A percentile compares a stretch with the other conserved stretches of the same genome.
These are phyloP conservation scores for Lactifluus subvellereus DNA, from an alignment of 768 basidiomycete genomes.

Conservation along the genomic window DNA sequence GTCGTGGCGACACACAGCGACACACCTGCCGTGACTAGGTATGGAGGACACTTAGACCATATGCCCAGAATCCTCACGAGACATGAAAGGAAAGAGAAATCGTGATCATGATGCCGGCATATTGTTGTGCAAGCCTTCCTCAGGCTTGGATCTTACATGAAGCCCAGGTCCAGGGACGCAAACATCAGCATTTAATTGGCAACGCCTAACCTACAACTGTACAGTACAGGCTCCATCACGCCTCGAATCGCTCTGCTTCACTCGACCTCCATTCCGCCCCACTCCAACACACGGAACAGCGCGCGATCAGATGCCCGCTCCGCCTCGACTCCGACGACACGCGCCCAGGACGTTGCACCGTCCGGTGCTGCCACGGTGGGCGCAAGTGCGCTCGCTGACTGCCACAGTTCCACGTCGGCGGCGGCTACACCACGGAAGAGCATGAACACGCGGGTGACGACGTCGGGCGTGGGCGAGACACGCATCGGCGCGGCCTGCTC, in stretches of 20 bases:
- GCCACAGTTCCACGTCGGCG: conserved; percentile 29
- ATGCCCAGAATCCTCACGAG: too few relatives aligned
- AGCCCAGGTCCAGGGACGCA: too few relatives aligned
- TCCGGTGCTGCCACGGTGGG: conserved; percentile 17
- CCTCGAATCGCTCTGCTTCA: background rate
- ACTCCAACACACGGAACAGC: conserved; percentile 41
- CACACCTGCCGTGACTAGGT: background rate
- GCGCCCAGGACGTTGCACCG: conserved; percentile 29
- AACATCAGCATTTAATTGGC: too few relatives aligned
- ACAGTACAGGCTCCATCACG: background rate
- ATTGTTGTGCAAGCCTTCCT: too few relatives aligned
- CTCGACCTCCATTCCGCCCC: conserved; percentile 32
- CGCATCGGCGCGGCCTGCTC: conserved; percentile 36
- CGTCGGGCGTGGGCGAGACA: conserved; percentile 38
- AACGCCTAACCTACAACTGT: too few relatives aligned
- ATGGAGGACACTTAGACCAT: background rate
- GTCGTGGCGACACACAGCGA: too few relatives aligned
- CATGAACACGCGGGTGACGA: conserved; percentile 44
- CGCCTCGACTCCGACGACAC: conserved; percentile 34
- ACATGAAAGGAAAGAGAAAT: too few relatives aligned
- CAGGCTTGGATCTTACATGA: too few relatives aligned
- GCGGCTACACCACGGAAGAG: conserved; percentile 37
- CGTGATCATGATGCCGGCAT: too few relatives aligned
- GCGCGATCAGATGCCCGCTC: conserved; percentile 27
- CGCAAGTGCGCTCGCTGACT: conserved; percentile 23